These are phyloP conservation scores for Pyrus betulifolia DNA, from an alignment of 306 rosid species.

Conservation along the genomic window DNA sequence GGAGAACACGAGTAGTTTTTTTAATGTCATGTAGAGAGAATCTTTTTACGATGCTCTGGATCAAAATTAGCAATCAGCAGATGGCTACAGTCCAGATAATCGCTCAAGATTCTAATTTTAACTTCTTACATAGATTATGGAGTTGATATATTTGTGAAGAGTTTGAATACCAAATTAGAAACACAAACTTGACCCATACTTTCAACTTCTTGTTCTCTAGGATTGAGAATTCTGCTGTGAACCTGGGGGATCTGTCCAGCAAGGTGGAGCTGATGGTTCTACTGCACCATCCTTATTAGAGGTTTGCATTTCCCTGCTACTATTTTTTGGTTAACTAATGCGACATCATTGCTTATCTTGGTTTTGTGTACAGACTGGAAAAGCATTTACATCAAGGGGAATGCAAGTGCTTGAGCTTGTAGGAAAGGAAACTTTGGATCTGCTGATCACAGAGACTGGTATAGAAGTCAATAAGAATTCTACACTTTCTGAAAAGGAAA, in stretches of 20 bases:
- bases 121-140: neutral
- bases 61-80: neutral
- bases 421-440: conserved; percentile 90
- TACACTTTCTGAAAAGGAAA: conserved; percentile 34
- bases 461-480: conserved; percentile 67
- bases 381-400: conserved; percentile 89
- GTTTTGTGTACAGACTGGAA: conserved; percentile 61
- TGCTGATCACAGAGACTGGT: conserved; percentile 87
- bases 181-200: neutral
- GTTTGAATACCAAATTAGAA: neutral
- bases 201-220: conserved; percentile 35
- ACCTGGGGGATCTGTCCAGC: conserved; percentile 57
- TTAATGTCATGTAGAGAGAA: neutral
- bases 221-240: conserved; percentile 85
- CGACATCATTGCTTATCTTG: conserved; percentile 26
- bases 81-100: neutral
- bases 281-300: conserved; percentile 75
- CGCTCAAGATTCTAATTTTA: neutral
- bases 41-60: neutral
- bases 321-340: neutral
- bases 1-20: neutral
- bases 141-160: neutral
- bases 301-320: conserved; percentile 38
- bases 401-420: conserved; percentile 96
- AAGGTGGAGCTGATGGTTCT: conserved; percentile 51